Conservation (phyloP, 2,329 filamentous ascomycete species). For the Neophaeococcomyces mojaviensis region DNA sequence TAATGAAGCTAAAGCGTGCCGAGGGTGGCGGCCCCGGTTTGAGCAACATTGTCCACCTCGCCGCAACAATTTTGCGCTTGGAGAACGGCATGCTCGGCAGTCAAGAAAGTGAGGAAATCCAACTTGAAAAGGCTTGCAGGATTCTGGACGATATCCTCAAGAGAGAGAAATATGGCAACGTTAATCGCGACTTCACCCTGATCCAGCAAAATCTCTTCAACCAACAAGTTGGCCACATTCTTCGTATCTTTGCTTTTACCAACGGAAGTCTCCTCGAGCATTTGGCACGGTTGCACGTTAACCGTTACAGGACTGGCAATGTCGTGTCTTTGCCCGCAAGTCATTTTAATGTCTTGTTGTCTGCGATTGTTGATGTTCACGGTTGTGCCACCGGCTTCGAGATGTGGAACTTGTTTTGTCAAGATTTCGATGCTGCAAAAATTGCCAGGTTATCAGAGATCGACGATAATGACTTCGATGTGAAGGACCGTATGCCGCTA, state of each 20-base stretch:
- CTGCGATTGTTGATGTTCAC: slow-evolving; percentile 45
- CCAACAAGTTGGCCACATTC: slow-evolving; percentile 18
- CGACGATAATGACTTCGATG: background rate
- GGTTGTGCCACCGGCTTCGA: slow-evolving; percentile 41
- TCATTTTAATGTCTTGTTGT: slow-evolving; percentile 31
- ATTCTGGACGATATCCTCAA: slow-evolving; percentile 15
- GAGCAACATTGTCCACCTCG: slow-evolving; percentile 30
- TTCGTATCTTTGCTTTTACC: slow-evolving; percentile 15
- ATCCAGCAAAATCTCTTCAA: slow-evolving; percentile 13
- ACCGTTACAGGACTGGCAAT: slow-evolving; percentile 16
- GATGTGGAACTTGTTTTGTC: slow-evolving; percentile 44
- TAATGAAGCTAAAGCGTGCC: slow-evolving; percentile 11
- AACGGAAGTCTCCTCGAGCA: slow-evolving; percentile 7
- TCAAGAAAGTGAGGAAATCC: background rate
- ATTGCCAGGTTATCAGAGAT: background rate
- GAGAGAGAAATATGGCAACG: slow-evolving; percentile 14
- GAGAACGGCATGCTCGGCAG: slow-evolving; percentile 10
- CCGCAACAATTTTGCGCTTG: slow-evolving; percentile 24
- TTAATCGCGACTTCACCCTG: slow-evolving; percentile 12
- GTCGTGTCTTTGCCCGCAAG: slow-evolving; percentile 9
- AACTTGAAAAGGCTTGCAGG: slow-evolving; percentile 8
- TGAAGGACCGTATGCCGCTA: background rate
- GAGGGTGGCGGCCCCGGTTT: slow-evolving; percentile 24
- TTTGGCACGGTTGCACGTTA: slow-evolving; percentile 9
- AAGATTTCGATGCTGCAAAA: slow-evolving; percentile 19